phyloP scores from a whole-genome alignment of 805 yeast genomes.

The Candida chilensis region DNA sequence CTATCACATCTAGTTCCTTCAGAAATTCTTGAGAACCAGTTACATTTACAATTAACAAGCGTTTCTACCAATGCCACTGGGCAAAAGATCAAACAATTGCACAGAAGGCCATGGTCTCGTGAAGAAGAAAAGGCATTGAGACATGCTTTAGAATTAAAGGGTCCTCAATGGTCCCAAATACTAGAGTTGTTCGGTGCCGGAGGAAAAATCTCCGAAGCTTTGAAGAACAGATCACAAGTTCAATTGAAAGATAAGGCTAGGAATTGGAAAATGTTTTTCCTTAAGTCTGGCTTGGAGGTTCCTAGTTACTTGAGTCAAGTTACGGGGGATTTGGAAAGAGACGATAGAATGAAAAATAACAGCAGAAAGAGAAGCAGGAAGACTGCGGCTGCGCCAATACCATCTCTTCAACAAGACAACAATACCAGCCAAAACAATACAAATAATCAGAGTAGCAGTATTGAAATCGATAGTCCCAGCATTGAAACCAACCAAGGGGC shows the following conservation, averaged over 20 bases:
- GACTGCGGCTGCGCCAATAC: too few species aligned
- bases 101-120: constrained; percentile 71
- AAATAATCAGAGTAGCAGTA: too few species aligned
- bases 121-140: constrained; percentile 83
- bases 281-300: constrained; percentile 65
- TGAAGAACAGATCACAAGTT: constrained; percentile 83
- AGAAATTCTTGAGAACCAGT: constrained; percentile 32
- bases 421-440: too few species aligned
- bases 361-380: constrained; percentile 10
- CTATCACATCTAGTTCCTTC: constrained; percentile 33
- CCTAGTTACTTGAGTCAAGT: constrained; percentile 78
- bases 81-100: background rate
- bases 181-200: constrained; percentile 91
- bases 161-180: constrained; percentile 93
- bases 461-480: too few species aligned
- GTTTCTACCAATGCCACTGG: constrained; percentile 10
- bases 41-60: constrained; percentile 26
- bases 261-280: constrained; percentile 84
- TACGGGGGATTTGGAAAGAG: constrained; percentile 74
- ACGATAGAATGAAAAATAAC: constrained; percentile 28
- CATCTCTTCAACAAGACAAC: too few species aligned
- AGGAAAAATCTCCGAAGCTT: constrained; percentile 72
- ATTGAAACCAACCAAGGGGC: too few species aligned
- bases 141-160: constrained; percentile 72
- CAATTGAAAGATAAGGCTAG: constrained; percentile 96